phyloP scores from a whole-genome alignment of 331 rosid genomes.

The Prunus yedoensis region DNA sequence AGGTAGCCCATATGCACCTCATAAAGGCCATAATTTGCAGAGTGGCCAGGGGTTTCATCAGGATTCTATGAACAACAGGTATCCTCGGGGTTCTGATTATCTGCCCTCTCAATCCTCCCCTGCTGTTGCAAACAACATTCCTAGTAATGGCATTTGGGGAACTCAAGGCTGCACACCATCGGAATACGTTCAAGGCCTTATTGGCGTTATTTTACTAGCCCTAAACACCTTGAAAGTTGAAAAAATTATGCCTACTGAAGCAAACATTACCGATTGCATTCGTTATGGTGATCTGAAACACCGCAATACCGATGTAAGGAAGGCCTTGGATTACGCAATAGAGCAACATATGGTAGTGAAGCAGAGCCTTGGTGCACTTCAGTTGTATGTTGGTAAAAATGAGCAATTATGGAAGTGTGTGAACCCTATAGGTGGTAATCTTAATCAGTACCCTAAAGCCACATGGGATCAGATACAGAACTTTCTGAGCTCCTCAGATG shows the following conservation, averaged over 20 bases:
- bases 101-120: slow-evolving; percentile 33
- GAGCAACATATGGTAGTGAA: slow-evolving; percentile 51
- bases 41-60: slow-evolving; percentile 45
- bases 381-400: slow-evolving; percentile 55
- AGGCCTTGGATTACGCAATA: slow-evolving; percentile 64
- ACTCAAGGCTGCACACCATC: slow-evolving; percentile 65
- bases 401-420: slow-evolving; percentile 71
- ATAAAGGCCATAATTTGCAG: slow-evolving; percentile 47
- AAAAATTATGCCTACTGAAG: slow-evolving; percentile 68
- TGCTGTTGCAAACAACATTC: slow-evolving; percentile 34
- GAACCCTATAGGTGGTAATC: slow-evolving; percentile 47
- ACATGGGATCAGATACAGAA: slow-evolving; percentile 54
- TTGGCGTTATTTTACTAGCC: slow-evolving; percentile 58
- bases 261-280: slow-evolving; percentile 62
- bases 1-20: slow-evolving; percentile 37
- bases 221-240: slow-evolving; percentile 60
- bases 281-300: slow-evolving; percentile 64
- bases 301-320: slow-evolving; percentile 52
- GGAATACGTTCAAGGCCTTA: slow-evolving; percentile 51
- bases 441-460: slow-evolving; percentile 39
- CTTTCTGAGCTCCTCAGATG: slow-evolving; percentile 55
- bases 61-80: slow-evolving; percentile 42
- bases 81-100: slow-evolving; percentile 50
- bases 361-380: slow-evolving; percentile 49
- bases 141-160: slow-evolving; percentile 70